Evolutionary conservation across 2,329 filamentous ascomycete genomes (phyloP), one percentile per base, ranked within the genome.

Genomic region (Monosporascus sp.): DNA sequence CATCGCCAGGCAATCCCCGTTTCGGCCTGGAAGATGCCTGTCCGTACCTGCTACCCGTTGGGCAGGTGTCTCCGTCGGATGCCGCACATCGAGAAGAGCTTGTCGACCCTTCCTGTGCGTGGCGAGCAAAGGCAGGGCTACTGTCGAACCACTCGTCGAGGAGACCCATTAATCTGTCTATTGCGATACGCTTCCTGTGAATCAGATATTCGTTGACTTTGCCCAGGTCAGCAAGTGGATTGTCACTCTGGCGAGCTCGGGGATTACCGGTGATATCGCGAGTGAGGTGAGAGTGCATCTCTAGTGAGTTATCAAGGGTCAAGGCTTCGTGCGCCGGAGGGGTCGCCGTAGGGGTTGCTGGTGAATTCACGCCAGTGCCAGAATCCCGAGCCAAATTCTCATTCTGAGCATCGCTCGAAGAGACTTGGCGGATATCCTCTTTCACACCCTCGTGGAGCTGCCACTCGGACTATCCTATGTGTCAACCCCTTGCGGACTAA

Each of bases 121-220:
- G 15, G 14, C 48, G n/a, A 46, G 26, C 9, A 40, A 35, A 49
- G 37, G 45, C 47, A 20, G 47, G 31, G 31, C 15, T 49, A 28
- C 7, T 38, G 17, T 55, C 50, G 17, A 51, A 7, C 45, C 53
- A 55, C 38, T 31, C 45, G 22, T 48, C 53, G 17, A 55, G 17
- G 20, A 55, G 51, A 35, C 37, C 49, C 53, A 55, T 55, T 37
- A 55, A 38, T 40, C 43, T 52, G 38, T 51, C 37, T 50, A 55
- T 55, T 20, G 38, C 45, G 14, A 51, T 49, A 28, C 45, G 49
- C 49, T 51, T 55, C 11, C 37, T 28, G 37, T 41, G 49, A 22
- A 45, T 26, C 41, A 55, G 44, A 28, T 49, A 55, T 20, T 17
- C 53, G 49, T 51, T 49, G 44, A 51, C 51, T 22, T 41, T 51